These are phyloP conservation scores for Pythium folliculosum DNA, from an alignment of 352 stramenopile genomes.

Conservation along the genomic window DNA sequence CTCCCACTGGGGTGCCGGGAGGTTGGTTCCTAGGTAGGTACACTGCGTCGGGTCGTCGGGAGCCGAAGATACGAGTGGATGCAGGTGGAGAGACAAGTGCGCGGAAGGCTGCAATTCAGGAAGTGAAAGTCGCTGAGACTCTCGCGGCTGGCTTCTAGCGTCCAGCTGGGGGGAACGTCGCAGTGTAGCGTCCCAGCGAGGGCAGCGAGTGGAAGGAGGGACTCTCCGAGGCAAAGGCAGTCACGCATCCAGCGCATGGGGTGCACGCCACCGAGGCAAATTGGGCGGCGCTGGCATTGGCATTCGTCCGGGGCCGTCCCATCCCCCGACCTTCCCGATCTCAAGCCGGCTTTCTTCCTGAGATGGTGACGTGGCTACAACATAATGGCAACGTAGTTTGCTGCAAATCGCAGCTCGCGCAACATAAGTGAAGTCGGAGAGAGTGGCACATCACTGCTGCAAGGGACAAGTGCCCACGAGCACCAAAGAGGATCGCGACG, in stretches of 20 bases:
- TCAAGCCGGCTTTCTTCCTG: background rate
- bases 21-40: background rate
- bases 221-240: background rate
- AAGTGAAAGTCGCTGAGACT: background rate
- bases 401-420: background rate
- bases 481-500: conserved; percentile 1
- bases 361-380: conserved; percentile 1
- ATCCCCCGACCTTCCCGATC: background rate
- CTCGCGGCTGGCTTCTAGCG: background rate
- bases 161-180: background rate
- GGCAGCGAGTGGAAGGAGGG: background rate
- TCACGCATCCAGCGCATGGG: background rate
- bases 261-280: background rate
- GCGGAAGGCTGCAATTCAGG: background rate
- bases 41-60: background rate
- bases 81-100: background rate
- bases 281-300: background rate
- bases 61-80: no score
- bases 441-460: background rate
- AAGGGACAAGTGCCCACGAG: conserved; percentile 1
- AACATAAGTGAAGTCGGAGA: background rate
- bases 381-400: background rate
- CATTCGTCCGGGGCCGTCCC: background rate
- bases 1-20: background rate
- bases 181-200: background rate